Conservation (phyloP, 169 alveolate genomes). For the Plasmodium sp. region DNA sequence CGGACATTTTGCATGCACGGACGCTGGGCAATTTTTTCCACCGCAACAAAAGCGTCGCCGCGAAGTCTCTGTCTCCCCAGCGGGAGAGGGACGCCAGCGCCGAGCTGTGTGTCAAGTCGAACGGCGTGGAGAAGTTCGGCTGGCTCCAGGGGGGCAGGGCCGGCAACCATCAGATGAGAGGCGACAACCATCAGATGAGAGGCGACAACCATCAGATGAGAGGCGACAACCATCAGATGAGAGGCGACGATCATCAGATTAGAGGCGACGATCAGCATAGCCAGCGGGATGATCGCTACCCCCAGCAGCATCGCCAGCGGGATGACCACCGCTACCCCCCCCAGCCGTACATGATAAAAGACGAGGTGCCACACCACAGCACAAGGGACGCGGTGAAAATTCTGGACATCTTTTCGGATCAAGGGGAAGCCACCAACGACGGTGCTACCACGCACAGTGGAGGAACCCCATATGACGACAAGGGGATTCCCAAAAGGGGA, state of each 20-base stretch:
- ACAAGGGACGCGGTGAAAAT: background rate
- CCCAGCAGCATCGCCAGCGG: background rate
- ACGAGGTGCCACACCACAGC: conserved; percentile 4
- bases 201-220: too few species aligned
- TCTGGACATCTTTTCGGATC: background rate
- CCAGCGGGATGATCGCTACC: too few species aligned
- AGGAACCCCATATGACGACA: background rate
- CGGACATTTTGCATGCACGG: conserved; percentile 44
- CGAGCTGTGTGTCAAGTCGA: background rate
- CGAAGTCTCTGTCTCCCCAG: conserved; percentile 19
- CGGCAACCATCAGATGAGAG: background rate
- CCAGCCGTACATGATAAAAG: background rate
- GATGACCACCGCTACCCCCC: background rate
- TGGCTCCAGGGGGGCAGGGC: background rate
- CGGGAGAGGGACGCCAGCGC: conserved; percentile 13
- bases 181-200: background rate
- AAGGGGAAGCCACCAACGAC: background rate
- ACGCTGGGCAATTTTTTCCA: conserved; percentile 51
- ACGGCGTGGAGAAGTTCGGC: background rate
- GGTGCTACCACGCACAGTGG: background rate
- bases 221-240: background rate
- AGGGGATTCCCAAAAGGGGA: background rate
- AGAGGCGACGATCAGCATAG: background rate
- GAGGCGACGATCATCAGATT: background rate
- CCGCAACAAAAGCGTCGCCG: conserved; percentile 24